Evolutionary conservation across 768 basidiomycete genomes (phyloP).

Genomic region (Rhizopogon salebrosus): DNA sequence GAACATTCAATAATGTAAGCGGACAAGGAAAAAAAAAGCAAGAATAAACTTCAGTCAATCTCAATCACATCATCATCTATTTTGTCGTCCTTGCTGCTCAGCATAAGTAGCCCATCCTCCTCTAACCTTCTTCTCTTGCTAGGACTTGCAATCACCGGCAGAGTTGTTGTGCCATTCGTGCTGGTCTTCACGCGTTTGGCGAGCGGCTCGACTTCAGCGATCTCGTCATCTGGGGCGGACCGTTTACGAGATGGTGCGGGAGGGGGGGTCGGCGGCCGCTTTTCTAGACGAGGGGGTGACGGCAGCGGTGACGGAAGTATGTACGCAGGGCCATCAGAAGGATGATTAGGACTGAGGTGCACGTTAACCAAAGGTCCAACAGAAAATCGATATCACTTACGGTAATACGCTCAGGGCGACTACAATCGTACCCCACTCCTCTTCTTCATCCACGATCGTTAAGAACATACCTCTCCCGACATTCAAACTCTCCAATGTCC

Average conservation of each 20-base stretch:
- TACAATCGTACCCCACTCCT: constrained; percentile 63
- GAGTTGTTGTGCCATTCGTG: constrained; percentile 21
- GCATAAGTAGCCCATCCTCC: constrained; percentile 66
- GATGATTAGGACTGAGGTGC: constrained; percentile 48
- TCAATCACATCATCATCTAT: constrained; percentile 53
- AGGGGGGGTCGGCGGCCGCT: constrained; percentile 36
- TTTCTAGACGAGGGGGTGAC: constrained; percentile 37
- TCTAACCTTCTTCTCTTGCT: constrained; percentile 64
- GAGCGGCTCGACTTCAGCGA: constrained; percentile 50
- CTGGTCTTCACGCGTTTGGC: constrained; percentile 48
- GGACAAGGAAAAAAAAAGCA: neutral
- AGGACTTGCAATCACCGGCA: constrained; percentile 37
- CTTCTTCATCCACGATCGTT: constrained; percentile 86
- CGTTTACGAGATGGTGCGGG: constrained; percentile 53
- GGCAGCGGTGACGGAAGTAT: constrained; percentile 67
- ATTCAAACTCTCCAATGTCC: constrained; percentile 77
- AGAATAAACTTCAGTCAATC: constrained; percentile 38
- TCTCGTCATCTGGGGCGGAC: constrained; percentile 50
- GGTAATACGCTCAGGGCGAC: constrained; percentile 65
- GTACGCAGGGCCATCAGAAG: constrained; percentile 43
- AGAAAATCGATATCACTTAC: constrained; percentile 39
- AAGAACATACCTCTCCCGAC: constrained; percentile 83
- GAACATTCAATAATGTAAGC: constrained; percentile 3
- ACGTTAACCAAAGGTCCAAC: neutral
- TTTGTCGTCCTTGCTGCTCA: constrained; percentile 53